Percentiles rank a stretch among this genome's conserved stretches.
Evolutionary conservation across 2,329 filamentous ascomycete species (phyloP).

Genomic region (Diplodia mutila): DNA sequence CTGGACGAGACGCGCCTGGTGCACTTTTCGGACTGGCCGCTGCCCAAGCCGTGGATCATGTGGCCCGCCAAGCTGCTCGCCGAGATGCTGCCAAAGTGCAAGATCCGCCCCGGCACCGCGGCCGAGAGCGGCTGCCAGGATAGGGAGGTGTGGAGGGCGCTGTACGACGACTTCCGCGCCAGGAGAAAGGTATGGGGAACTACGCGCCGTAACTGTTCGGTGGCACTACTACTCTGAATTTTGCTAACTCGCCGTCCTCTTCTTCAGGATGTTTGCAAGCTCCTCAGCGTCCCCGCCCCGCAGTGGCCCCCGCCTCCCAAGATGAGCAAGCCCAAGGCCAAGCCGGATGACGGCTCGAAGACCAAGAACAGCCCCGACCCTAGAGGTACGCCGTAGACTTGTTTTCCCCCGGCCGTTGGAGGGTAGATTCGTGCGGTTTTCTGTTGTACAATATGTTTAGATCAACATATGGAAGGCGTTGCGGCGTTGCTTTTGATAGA

Average conservation of each 20-base stretch:
- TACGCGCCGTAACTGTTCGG: no score
- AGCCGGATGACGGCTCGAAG: not conserved
- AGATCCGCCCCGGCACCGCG: constrained; percentile 31
- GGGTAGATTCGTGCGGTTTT: no score
- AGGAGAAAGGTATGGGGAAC: constrained; percentile 42
- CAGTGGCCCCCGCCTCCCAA: constrained; percentile 36
- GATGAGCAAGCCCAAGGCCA: constrained; percentile 14
- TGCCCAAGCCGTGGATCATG: constrained; percentile 67
- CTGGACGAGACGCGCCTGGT: constrained; percentile 66
- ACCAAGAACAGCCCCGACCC: not conserved
- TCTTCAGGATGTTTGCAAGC: constrained; percentile 40
- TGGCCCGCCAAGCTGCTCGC: constrained; percentile 46
- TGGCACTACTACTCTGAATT: no score
- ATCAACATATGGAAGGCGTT: not conserved
- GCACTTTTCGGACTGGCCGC: constrained; percentile 73
- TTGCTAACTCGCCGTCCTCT: not conserved
- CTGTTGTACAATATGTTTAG: not conserved
- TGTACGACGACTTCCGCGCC: constrained; percentile 51
- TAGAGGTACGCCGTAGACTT: not conserved
- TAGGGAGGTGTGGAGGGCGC: constrained; percentile 48
- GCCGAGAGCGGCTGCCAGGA: constrained; percentile 41
- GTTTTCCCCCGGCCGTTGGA: not conserved
- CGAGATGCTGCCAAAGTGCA: constrained; percentile 52
- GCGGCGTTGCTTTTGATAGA: not conserved
- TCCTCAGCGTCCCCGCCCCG: constrained; percentile 45